Evolutionary conservation across 1,284 basidiomycete species (phyloP).

Genomic region (Neonothopanus nambi): DNA sequence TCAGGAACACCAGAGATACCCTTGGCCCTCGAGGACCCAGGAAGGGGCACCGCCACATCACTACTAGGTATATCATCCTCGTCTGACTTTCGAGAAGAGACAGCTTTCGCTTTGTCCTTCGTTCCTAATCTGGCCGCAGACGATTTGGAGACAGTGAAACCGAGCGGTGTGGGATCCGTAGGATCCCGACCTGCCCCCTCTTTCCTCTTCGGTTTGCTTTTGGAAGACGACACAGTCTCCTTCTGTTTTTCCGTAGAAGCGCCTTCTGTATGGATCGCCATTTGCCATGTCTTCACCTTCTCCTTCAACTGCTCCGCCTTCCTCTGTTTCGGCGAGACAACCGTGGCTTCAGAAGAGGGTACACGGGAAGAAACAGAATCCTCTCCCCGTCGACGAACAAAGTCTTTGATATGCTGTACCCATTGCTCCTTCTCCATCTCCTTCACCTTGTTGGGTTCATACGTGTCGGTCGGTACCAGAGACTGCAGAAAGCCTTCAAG

Average conservation of each 20-base stretch:
- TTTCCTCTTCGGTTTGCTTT: background rate
- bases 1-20: too few species aligned
- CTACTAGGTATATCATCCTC: too few species aligned
- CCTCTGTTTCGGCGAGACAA: background rate
- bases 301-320: background rate
- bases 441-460: background rate
- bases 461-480: background rate
- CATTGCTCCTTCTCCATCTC: slow-evolving; percentile 7
- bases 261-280: background rate
- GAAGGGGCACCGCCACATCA: too few species aligned
- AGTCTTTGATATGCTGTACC: slow-evolving; percentile 4
- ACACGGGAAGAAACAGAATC: background rate
- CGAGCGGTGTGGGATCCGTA: background rate
- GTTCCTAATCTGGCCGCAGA: slow-evolving; percentile 1
- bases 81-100: background rate
- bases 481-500: slow-evolving; percentile 1
- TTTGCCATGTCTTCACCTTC: slow-evolving; percentile 8
- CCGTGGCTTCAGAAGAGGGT: background rate
- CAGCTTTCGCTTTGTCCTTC: background rate
- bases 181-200: background rate
- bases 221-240: background rate
- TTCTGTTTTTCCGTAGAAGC: background rate
- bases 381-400: background rate
- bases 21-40: too few species aligned
- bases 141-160: slow-evolving; percentile 1